Percentiles rank a stretch among this genome's conserved stretches.
Evolutionary conservation across 148 eudicot species (phyloP).

Genomic region (Diospyros kaki): DNA sequence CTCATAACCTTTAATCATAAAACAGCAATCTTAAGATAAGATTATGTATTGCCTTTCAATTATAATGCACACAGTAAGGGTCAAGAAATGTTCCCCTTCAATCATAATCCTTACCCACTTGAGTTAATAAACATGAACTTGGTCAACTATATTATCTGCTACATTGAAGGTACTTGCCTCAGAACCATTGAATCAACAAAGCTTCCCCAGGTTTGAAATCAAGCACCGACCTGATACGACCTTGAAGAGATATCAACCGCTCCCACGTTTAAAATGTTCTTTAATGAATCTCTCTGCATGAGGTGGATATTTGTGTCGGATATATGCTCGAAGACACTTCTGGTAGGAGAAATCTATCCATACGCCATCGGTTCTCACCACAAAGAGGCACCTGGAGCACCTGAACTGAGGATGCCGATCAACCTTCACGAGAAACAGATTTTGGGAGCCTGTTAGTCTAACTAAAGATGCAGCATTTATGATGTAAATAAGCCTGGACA

Average conservation of each 20-base stretch:
- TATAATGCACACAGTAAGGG: too few relatives aligned
- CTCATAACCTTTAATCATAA: too few relatives aligned
- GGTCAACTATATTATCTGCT: slow-evolving; percentile 7
- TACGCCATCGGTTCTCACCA: slow-evolving; percentile 72
- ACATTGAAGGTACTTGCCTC: slow-evolving; percentile 10
- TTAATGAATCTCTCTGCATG: slow-evolving; percentile 68
- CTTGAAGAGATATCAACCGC: slow-evolving; percentile 25
- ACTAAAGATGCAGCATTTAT: not conserved
- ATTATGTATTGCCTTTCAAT: too few relatives aligned
- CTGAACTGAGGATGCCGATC: slow-evolving; percentile 87
- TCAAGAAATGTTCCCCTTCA: not conserved
- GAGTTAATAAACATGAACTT: not conserved
- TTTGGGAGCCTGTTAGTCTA: slow-evolving; percentile 5
- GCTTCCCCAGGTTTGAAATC: not conserved
- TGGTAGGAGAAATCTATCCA: slow-evolving; percentile 98
- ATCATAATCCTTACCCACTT: slow-evolving; percentile 8
- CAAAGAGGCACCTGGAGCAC: slow-evolving; percentile 82
- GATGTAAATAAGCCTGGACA: too few relatives aligned
- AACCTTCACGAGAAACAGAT: slow-evolving; percentile 41
- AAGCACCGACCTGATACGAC: not conserved
- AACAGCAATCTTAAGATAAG: too few relatives aligned
- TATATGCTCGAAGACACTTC: slow-evolving; percentile 75
- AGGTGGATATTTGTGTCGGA: slow-evolving; percentile 64
- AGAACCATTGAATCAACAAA: not conserved
- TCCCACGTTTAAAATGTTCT: slow-evolving; percentile 69